phyloP scores from a whole-genome alignment of 2,329 filamentous ascomycete species.

The Aspergillus brasiliensis region DNA sequence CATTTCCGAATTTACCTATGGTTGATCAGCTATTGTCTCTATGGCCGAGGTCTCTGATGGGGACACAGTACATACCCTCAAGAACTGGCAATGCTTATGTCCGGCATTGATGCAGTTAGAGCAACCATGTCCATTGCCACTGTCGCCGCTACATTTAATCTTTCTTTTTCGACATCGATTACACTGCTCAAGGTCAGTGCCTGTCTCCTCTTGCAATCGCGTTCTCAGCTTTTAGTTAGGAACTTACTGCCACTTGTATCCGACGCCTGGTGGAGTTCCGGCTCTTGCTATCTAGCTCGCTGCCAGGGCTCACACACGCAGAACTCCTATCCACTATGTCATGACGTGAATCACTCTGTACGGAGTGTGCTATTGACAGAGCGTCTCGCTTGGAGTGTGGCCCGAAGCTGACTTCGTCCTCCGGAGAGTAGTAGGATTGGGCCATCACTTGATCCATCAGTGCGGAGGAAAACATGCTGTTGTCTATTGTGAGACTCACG shows the following conservation, averaged over 20 bases:
- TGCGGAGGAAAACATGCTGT: constrained; percentile 18
- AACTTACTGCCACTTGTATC: constrained; percentile 55
- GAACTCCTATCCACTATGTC: constrained; percentile 24
- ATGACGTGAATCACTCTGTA: constrained; percentile 28
- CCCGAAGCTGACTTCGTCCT: constrained; percentile 28
- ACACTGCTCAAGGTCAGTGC: constrained; percentile 60
- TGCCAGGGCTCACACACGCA: constrained; percentile 24
- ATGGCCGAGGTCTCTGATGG: background rate
- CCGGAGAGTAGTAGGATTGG: constrained; percentile 23
- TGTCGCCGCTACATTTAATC: constrained; percentile 89
- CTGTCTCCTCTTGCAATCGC: background rate
- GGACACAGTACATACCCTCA: constrained; percentile 61
- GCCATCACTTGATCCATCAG: constrained; percentile 28
- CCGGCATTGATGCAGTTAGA: constrained; percentile 78
- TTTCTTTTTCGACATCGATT: constrained; percentile 87
- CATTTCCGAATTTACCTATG: constrained; percentile 38
- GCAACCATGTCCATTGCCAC: constrained; percentile 75
- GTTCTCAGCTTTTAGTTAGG: background rate
- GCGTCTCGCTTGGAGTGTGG: constrained; percentile 25
- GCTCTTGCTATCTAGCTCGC: constrained; percentile 40
- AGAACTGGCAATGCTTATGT: constrained; percentile 68
- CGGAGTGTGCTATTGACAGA: constrained; percentile 28
- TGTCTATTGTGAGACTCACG: constrained; percentile 21
- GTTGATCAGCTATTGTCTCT: constrained; percentile 4
- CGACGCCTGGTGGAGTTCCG: constrained; percentile 49